These are phyloP conservation scores for Actinomortierella ambigua DNA, from an alignment of 371 early-diverging fungal genomes.

Conservation along the genomic window DNA sequence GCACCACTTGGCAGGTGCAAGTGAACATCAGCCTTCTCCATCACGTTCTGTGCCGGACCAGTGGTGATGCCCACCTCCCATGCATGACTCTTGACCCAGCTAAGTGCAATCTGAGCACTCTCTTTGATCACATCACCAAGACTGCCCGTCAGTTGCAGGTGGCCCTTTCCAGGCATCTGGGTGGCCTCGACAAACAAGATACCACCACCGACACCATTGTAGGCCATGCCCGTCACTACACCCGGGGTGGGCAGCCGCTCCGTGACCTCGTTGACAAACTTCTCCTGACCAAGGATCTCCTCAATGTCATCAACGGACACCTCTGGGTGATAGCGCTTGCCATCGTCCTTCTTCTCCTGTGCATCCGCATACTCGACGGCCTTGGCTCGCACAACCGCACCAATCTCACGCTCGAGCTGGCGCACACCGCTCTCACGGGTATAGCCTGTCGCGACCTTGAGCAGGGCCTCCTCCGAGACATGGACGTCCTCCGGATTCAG, in stretches of 20 bases:
- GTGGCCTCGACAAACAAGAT: conserved; percentile 82
- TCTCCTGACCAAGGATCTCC: conserved; percentile 69
- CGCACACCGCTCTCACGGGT: conserved; percentile 91
- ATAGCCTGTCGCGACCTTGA: conserved; percentile 72
- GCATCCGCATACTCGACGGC: conserved; percentile 70
- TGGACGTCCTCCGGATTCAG: conserved; percentile 52
- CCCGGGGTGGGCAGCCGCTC: conserved; percentile 69
- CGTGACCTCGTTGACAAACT: conserved; percentile 68
- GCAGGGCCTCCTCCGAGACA: conserved; percentile 60
- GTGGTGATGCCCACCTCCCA: conserved; percentile 59
- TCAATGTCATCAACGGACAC: conserved; percentile 53
- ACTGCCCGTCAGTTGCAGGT: conserved; percentile 76
- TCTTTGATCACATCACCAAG: conserved; percentile 90
- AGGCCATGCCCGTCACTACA: conserved; percentile 84
- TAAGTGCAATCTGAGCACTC: conserved; percentile 79
- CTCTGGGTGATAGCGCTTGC: conserved; percentile 38
- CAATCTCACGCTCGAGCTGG: conserved; percentile 76
- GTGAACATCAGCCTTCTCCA: conserved; percentile 69
- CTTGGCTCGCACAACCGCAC: conserved; percentile 72
- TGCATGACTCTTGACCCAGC: conserved; percentile 84
- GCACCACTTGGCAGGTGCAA: conserved; percentile 88
- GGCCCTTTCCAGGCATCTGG: conserved; percentile 76
- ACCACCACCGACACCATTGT: conserved; percentile 82
- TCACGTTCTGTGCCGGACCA: conserved; percentile 35
- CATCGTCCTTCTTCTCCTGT: conserved; percentile 45